Evolutionary conservation across 441 rosid species (phyloP).

Genomic region (Omphalea diandra): DNA sequence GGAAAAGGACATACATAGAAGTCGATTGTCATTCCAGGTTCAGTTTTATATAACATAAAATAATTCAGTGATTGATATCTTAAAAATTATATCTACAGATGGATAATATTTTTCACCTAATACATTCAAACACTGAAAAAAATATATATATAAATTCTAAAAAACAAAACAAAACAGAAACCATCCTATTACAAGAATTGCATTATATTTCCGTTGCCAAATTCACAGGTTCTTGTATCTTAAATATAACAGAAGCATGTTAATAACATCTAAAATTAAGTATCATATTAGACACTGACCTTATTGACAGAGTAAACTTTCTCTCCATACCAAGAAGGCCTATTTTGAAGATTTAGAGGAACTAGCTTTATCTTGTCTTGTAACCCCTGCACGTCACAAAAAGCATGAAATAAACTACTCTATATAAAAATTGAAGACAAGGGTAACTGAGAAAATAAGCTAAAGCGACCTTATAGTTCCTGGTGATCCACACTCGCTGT

Average conservation of each 20-base stretch:
- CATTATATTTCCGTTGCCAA: too few relatives aligned
- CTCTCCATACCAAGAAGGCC: slow-evolving; percentile 60
- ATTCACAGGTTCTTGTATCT: neutral
- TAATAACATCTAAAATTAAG: too few relatives aligned
- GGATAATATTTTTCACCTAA: too few relatives aligned
- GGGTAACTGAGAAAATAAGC: neutral
- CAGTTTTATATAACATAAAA: too few relatives aligned
- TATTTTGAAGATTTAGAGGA: slow-evolving; percentile 40
- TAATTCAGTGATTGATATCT: too few relatives aligned
- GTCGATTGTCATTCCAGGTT: too few relatives aligned
- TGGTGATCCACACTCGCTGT: slow-evolving; percentile 51
- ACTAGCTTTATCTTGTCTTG: slow-evolving; percentile 46
- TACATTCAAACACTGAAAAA: too few relatives aligned
- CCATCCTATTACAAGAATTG: too few relatives aligned
- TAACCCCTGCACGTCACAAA: slow-evolving; percentile 39
- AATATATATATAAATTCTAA: neutral
- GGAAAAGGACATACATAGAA: too few relatives aligned
- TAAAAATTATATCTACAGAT: too few relatives aligned
- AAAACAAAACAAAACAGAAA: neutral
- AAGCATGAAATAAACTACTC: neutral
- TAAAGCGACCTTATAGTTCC: slow-evolving; percentile 41
- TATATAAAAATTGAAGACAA: neutral
- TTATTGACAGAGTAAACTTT: slow-evolving; percentile 48
- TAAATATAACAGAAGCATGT: neutral
- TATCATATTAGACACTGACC: slow-evolving; percentile 24